phyloP scores from a whole-genome alignment of 1,284 basidiomycete species.

The Rhodotorula sp. region DNA sequence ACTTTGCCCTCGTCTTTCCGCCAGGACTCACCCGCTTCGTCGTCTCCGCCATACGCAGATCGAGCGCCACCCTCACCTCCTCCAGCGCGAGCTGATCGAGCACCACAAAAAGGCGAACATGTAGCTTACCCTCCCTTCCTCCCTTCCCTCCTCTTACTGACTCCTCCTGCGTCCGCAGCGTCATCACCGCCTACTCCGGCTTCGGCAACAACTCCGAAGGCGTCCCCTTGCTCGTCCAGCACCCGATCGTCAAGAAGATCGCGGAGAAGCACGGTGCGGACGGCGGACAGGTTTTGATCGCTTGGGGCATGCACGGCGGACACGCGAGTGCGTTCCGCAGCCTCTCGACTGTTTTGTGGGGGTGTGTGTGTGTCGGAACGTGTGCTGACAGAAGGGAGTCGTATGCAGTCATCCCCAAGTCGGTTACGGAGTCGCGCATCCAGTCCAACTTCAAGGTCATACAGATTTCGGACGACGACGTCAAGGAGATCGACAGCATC shows the following conservation, averaged over 20 bases:
- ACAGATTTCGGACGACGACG: constrained; percentile 46
- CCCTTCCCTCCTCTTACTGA: background rate
- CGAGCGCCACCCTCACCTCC: constrained; percentile 38
- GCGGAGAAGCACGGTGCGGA: constrained; percentile 44
- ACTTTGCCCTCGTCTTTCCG: background rate
- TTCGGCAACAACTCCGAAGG: constrained; percentile 48
- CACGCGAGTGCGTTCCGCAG: constrained; percentile 34
- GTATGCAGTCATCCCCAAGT: constrained; percentile 49
- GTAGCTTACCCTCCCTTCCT: constrained; percentile 8
- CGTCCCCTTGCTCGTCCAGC: constrained; percentile 42
- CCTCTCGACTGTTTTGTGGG: background rate
- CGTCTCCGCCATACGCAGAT: constrained; percentile 12
- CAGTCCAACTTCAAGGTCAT: constrained; percentile 48
- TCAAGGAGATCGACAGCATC: constrained; percentile 44
- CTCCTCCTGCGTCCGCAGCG: background rate
- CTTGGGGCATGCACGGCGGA: constrained; percentile 50
- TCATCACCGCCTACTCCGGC: constrained; percentile 34
- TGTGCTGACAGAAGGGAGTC: too few relatives aligned
- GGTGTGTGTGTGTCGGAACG: too few relatives aligned
- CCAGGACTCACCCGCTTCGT: background rate
- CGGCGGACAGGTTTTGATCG: constrained; percentile 43
- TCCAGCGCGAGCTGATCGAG: constrained; percentile 36
- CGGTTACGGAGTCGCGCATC: constrained; percentile 48
- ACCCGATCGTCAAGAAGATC: constrained; percentile 47
- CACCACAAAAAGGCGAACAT: constrained; percentile 41